These are phyloP conservation scores for Aspergillus phoenicis DNA, from an alignment of 2,329 filamentous ascomycete species.

Conservation along the genomic window DNA sequence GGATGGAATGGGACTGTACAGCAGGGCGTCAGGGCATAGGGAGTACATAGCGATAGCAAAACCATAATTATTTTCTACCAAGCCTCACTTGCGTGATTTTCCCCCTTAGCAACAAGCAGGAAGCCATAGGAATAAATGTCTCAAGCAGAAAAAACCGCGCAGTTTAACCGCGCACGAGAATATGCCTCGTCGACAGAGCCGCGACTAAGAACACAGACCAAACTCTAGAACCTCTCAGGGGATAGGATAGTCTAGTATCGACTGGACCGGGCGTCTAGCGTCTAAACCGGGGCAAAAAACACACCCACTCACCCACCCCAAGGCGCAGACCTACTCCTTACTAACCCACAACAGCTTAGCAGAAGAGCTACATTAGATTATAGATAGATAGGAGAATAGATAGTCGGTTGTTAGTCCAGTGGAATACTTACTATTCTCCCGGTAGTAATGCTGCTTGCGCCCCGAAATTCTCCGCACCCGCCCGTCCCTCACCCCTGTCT, in stretches of 20 bases:
- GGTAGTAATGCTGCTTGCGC: no score
- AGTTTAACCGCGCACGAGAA: background rate
- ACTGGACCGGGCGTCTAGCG: background rate
- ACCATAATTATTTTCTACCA: background rate
- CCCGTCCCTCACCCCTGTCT: no score
- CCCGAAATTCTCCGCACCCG: no score
- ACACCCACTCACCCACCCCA: background rate
- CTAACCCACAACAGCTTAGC: background rate
- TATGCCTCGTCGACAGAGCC: background rate
- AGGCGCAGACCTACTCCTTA: background rate
- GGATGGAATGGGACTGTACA: conserved; percentile 18
- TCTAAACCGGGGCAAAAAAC: background rate
- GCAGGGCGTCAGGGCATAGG: conserved; percentile 13
- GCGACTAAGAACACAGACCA: background rate
- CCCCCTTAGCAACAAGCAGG: no score
- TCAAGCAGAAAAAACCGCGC: background rate
- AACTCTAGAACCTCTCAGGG: background rate
- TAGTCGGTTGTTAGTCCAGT: no score
- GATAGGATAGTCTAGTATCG: background rate
- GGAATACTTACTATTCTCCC: no score
- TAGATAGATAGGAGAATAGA: no score
- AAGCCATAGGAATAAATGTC: background rate
- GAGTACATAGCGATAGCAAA: conserved; percentile 16
- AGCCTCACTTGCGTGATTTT: background rate
- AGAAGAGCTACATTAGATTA: no score